Evolutionary conservation across 306 rosid species (phyloP).

Genomic region (Sphenostylis stenocarpa): DNA sequence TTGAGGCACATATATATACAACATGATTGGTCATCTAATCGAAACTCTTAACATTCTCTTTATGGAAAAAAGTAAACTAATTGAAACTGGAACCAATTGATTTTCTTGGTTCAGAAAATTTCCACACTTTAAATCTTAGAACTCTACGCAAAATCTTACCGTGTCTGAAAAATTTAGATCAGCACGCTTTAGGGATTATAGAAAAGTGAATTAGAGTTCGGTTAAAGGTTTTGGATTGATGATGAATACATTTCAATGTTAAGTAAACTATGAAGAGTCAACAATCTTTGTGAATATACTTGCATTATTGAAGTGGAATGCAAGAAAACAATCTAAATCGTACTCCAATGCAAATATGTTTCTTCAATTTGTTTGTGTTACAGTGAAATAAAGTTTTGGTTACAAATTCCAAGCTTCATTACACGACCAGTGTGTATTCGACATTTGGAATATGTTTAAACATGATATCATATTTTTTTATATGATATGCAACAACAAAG

Average conservation of each 20-base stretch:
- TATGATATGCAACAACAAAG: too few species aligned
- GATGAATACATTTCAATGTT: neutral
- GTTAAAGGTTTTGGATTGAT: neutral
- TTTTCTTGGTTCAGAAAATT: neutral
- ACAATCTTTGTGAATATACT: neutral
- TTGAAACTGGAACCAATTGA: neutral
- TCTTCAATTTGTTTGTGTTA: neutral
- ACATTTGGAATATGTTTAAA: too few species aligned
- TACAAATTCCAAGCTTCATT: too few species aligned
- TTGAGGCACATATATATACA: neutral
- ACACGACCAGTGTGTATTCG: too few species aligned
- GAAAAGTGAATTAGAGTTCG: neutral
- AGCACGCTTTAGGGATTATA: neutral
- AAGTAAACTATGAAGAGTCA: neutral
- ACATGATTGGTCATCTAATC: neutral
- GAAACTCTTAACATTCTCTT: neutral
- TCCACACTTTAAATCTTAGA: neutral
- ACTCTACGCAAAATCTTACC: neutral
- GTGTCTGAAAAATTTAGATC: neutral
- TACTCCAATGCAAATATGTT: neutral
- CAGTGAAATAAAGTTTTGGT: neutral
- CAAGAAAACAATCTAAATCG: conserved; percentile 18
- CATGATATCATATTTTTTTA: too few species aligned
- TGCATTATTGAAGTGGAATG: conserved; percentile 3
- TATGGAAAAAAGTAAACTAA: neutral